Percentiles rank a stretch among this genome's conserved stretches.
Conservation (phyloP, 2,329 filamentous ascomycete species). For the Apiospora rasikravindrae region DNA sequence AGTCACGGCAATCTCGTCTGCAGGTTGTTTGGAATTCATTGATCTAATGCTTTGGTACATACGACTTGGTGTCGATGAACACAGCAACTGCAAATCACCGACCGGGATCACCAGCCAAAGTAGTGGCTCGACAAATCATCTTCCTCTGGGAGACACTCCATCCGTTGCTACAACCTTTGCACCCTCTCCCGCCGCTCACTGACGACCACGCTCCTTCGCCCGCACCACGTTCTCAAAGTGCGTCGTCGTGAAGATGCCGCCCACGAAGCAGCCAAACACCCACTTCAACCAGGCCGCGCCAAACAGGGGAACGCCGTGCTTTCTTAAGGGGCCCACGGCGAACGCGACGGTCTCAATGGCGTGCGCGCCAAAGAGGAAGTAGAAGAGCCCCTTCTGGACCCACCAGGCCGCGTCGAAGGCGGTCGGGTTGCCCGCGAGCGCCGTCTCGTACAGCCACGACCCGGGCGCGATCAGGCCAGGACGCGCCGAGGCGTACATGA, state of each 20-base stretch:
- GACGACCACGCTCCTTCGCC: not conserved
- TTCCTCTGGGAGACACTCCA: too few relatives aligned
- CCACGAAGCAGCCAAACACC: not conserved
- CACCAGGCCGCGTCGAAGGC: not conserved
- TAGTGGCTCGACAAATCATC: too few relatives aligned
- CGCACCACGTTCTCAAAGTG: not conserved
- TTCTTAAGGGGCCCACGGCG: not conserved
- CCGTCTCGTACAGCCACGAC: not conserved
- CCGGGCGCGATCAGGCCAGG: not conserved
- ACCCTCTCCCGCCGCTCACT: not conserved
- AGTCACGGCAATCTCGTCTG: too few relatives aligned
- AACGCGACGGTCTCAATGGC: not conserved
- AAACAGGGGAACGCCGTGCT: not conserved
- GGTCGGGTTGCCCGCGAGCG: not conserved
- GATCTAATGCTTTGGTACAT: too few relatives aligned
- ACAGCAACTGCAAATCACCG: too few relatives aligned
- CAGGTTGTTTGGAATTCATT: too few relatives aligned
- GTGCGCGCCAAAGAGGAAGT: slow-evolving; percentile 4
- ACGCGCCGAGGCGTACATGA: slow-evolving; percentile 7
- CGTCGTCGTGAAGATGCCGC: not conserved
- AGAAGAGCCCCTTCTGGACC: slow-evolving; percentile 5
- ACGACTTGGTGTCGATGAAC: too few relatives aligned
- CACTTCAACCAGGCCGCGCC: not conserved
- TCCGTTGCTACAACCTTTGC: too few relatives aligned
- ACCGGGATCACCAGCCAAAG: too few relatives aligned